These are phyloP conservation scores for Phragmites australis DNA, from an alignment of 176 grass and related monocot genomes.

Conservation along the genomic window DNA sequence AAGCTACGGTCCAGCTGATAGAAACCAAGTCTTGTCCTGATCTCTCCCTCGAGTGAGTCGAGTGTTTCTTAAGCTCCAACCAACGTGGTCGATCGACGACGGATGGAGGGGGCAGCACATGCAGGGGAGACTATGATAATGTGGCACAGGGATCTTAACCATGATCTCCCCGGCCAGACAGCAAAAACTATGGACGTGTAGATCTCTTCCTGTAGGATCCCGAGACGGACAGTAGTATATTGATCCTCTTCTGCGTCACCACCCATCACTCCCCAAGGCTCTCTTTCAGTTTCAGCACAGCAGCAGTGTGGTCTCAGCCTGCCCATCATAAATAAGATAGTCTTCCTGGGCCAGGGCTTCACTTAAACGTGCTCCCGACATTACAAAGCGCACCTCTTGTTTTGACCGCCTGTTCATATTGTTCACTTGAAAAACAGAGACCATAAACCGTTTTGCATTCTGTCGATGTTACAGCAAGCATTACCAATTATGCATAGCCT, in stretches of 20 bases:
- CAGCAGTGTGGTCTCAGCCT: background rate
- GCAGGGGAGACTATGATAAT: background rate
- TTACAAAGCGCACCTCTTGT: too few relatives aligned
- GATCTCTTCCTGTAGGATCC: background rate
- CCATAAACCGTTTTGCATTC: too few relatives aligned
- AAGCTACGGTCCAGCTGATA: background rate
- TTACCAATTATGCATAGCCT: too few relatives aligned
- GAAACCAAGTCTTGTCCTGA: background rate
- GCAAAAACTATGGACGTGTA: conserved; percentile 16
- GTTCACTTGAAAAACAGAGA: too few relatives aligned
- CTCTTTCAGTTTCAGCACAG: background rate
- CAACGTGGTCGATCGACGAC: background rate
- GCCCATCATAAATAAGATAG: background rate
- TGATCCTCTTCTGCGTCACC: background rate
- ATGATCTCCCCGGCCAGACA: background rate
- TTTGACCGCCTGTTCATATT: too few relatives aligned
- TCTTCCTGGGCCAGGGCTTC: background rate
- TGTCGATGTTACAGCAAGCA: background rate
- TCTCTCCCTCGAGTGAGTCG: background rate
- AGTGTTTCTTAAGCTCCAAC: background rate
- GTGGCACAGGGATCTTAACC: background rate
- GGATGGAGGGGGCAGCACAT: background rate
- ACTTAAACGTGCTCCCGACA: background rate
- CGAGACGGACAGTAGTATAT: background rate
- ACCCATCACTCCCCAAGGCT: background rate